Base-by-base conservation (phyloP, 139 green algal species). In the Picochlorum sp. region DNA sequence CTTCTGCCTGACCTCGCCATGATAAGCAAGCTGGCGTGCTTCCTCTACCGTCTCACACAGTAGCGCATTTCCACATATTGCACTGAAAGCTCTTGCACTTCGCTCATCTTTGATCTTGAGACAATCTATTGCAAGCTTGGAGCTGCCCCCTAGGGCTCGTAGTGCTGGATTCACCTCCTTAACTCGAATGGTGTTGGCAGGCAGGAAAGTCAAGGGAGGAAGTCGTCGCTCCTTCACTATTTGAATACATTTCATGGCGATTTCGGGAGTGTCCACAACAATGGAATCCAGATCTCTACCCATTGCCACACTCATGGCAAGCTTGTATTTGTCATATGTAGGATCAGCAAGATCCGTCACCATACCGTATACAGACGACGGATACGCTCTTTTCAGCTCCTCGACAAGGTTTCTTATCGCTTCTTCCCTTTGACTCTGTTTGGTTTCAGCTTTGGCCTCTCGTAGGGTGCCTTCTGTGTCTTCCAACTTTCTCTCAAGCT, bases 251-350 rank as follows among this genome's bases (percentile, higher is more conserved):
- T 76, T 57, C 45, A 85, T 85, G 18, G 75, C 90, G 10, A 80
- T 84, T 13, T 64, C 68, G 41, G 79, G 73, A 43, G 75, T 83
- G 30, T 95, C 83, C 32, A 95, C 84, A 20, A 97, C 72, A 33
- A 99, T 72, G 7, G 70, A 77, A 74, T 99, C 92, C 64, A 96
- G 82, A 55, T 96, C 67, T 4, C 64, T 68, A 22, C 85, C 87
- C 74, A 96, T 77, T 28, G 78, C 83, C 45, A 95, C 85, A 7
- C 82, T 71, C 49, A 97, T 59, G 4, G 91, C 92, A 53, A 96
- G 53, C 53, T 89, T 80, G 76, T 94, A 96, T 57, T 80, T 77
- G 5, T 67, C 61, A 56, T 90, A 71, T 2, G 72, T 79, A 9
- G 91, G 77, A 37, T 78, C 73, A 32, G 77, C 81, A 57, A 97